These are phyloP conservation scores for Dryas drummondii DNA, from an alignment of 306 rosid species.

Conservation along the genomic window DNA sequence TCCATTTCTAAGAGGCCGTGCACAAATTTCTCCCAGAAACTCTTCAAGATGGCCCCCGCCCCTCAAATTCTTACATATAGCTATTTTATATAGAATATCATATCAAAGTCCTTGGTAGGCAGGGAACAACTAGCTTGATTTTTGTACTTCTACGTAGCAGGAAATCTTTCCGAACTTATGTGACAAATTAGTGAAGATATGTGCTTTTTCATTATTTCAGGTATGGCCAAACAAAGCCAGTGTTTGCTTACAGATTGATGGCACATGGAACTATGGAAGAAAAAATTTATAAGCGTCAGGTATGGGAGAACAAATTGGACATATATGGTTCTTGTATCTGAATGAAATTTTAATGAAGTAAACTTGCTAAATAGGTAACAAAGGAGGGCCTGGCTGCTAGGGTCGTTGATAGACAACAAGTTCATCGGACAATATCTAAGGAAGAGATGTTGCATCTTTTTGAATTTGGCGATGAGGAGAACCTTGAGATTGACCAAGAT, in stretches of 20 bases:
- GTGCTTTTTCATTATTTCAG: slow-evolving; percentile 41
- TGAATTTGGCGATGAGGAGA: slow-evolving; percentile 96
- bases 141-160: not conserved
- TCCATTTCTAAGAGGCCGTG: too few species aligned
- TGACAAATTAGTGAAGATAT: slow-evolving; percentile 11
- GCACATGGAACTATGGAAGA: slow-evolving; percentile 99
- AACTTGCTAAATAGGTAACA: slow-evolving; percentile 65
- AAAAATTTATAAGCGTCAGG: slow-evolving; percentile 98
- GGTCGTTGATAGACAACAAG: slow-evolving; percentile 96
- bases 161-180: not conserved
- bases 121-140: slow-evolving; percentile 5
- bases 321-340: slow-evolving; percentile 22
- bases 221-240: slow-evolving; percentile 97
- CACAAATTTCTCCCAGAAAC: not conserved
- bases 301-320: slow-evolving; percentile 30
- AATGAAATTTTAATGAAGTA: slow-evolving; percentile 22
- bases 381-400: slow-evolving; percentile 98
- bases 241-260: slow-evolving; percentile 90
- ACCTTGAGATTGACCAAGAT: slow-evolving; percentile 58
- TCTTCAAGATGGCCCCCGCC: not conserved
- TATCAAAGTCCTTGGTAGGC: slow-evolving; percentile 22
- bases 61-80: not conserved
- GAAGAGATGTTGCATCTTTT: slow-evolving; percentile 99
- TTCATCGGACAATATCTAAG: slow-evolving; percentile 83
- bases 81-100: not conserved